Base-by-base conservation (phyloP, 1,284 basidiomycete species). In the Filobasidium uniguttulatum region DNA sequence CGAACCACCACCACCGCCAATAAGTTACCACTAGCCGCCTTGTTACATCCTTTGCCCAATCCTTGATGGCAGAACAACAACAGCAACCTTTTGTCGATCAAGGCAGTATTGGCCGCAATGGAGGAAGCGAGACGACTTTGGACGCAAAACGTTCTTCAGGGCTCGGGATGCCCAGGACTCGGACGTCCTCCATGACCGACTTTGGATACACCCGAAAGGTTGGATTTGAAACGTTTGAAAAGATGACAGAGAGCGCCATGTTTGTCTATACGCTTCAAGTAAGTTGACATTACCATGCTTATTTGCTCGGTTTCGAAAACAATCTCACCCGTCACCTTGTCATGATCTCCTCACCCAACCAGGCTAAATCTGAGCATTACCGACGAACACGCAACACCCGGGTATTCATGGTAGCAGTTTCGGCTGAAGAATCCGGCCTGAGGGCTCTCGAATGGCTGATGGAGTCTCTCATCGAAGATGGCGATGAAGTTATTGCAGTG, bases 401-500 rank as follows among this genome's bases (percentile, higher is more conserved):
- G 0, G 87, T 88, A 0, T 96, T 91, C 67, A 76, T 96, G 9
- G 90, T 88, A 50, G 90, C 90, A 0, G 78, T 87, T 1, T 88
- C 86, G 45, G 76, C 83, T 0, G 91, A 97, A 61, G 87, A 91
- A 69, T 84, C 82, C 54, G 88, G 88, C 0, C 69, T 73, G 10
- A 79, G 87, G 59, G 89, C 89, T 1, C 71, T 94, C 15, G 85
- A 91, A 55, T 94, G 89, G 90, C 75, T 81, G 35, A 76, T 96
- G 56, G 85, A 90, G 60, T 76, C 77, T 45, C 74, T 96, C 8
- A 81, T 84, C 8, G 87, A 93, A 68, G 89, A 96, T 57, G 86
- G 87, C 3, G 93, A 97, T 65, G 93, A 97, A 67, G 73, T 97
- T 25, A 82, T 98, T 49, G 85, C 96, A 4, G 84, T 88, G 52